Evolutionary conservation across 2,329 filamentous ascomycete species (phyloP).

Genomic region (Tolypocladium tropicale): DNA sequence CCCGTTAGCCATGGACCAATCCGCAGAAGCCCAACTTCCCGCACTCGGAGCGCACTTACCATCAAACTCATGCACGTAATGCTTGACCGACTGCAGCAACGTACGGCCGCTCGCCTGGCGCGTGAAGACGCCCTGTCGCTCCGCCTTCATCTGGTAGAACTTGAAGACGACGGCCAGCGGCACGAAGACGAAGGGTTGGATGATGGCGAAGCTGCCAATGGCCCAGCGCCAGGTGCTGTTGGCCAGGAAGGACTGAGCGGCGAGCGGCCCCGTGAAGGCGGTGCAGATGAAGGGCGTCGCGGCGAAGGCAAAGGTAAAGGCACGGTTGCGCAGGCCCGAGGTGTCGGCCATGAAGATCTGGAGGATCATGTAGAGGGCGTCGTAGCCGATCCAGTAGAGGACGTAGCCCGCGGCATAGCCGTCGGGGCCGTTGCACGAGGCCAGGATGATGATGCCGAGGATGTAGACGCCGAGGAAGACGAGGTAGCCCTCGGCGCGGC

Average conservation of each 20-base stretch:
- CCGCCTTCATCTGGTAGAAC: slow-evolving; percentile 46
- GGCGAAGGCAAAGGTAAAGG: slow-evolving; percentile 48
- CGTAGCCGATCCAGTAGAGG: slow-evolving; percentile 51
- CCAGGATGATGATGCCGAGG: slow-evolving; percentile 48
- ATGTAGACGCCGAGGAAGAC: slow-evolving; percentile 39
- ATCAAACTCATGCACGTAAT: slow-evolving; percentile 50
- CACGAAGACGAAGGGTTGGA: slow-evolving; percentile 49
- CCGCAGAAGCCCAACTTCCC: no score
- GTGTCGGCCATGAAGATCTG: slow-evolving; percentile 60
- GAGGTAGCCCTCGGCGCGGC: slow-evolving; percentile 49
- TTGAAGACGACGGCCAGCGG: slow-evolving; percentile 50
- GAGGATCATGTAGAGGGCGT: slow-evolving; percentile 49
- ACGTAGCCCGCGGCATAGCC: slow-evolving; percentile 48
- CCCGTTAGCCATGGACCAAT: background rate
- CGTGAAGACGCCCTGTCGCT: slow-evolving; percentile 34
- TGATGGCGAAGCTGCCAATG: slow-evolving; percentile 56
- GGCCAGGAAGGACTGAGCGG: slow-evolving; percentile 41
- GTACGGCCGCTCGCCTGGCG: slow-evolving; percentile 27
- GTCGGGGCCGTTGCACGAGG: slow-evolving; percentile 36
- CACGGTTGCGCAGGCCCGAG: slow-evolving; percentile 52
- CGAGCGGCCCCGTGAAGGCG: slow-evolving; percentile 49
- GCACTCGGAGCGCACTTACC: background rate
- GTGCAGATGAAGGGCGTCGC: slow-evolving; percentile 57
- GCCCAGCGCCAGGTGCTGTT: slow-evolving; percentile 47
- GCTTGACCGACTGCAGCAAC: slow-evolving; percentile 29